These are phyloP conservation scores for Posidonia oceanica DNA, from an alignment of 116 monocot species.

Conservation along the genomic window DNA sequence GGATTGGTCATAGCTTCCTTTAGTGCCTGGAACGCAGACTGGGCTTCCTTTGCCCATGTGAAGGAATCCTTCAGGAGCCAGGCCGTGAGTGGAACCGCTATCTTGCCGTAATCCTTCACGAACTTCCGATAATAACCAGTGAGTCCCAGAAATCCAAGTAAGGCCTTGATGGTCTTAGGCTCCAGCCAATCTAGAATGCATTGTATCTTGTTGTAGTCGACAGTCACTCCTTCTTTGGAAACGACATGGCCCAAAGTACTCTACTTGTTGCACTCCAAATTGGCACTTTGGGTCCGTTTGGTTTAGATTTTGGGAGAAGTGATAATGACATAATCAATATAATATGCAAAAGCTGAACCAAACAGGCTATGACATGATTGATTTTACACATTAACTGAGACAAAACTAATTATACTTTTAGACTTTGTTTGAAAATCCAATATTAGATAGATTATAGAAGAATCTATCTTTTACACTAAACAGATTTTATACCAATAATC, in stretches of 20 bases:
- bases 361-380: too few species aligned
- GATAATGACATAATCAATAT: slow-evolving; percentile 3
- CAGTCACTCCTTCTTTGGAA: not conserved
- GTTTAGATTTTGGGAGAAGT: too few species aligned
- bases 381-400: too few species aligned
- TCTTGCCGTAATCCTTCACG: too few species aligned
- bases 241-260: slow-evolving; percentile 3
- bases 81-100: not conserved
- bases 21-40: not conserved
- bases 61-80: not conserved
- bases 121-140: slow-evolving; percentile 8
- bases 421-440: too few species aligned
- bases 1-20: not conserved
- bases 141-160: slow-evolving; percentile 1
- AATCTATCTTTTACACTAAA: too few species aligned
- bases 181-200: too few species aligned
- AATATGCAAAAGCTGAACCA: too few species aligned
- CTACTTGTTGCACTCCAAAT: not conserved
- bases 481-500: too few species aligned
- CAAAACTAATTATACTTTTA: too few species aligned
- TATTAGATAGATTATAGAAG: too few species aligned
- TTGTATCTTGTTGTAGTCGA: not conserved
- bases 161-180: not conserved
- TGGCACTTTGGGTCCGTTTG: not conserved
- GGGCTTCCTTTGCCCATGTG: not conserved